Evolutionary conservation across 306 rosid genomes (phyloP), one percentile per base, ranked within the genome.

Genomic region (Crotalaria pallida): DNA sequence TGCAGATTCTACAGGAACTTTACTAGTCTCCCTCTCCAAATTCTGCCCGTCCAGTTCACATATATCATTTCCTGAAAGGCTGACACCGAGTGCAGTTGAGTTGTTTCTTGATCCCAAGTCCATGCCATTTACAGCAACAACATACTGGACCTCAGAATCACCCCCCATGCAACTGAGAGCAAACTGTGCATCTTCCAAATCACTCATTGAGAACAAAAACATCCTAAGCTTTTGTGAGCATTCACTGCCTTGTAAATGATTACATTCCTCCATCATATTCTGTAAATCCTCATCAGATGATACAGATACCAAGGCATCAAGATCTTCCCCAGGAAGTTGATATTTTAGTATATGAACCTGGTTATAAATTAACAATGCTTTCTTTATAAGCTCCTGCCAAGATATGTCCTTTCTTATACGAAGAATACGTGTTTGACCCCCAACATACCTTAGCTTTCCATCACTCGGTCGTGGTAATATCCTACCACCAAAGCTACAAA

Each of bases 241-340:
- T 18, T 68, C 79, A 67, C 84, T 82, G 41, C 77, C 74, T 73
- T 74, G 83, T 58, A 74, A 38, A 59, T 72, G 71, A 47, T 44
- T 70, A 55, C 81, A 90, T 74, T 90, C 96, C 50, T 90, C 96
- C 92, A 90, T 88, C 96, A 90, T 90, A 74, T 90, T 90, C 78
- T 79, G 89, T 60, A 90, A 65, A 77, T 90, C 96, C 80, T 90
- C 96, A 67, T 90, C 96, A 77, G 79, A 84, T 17, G 94, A 81
- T 60, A 90, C 92, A n/a, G 96, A 88, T 55, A 90, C 90, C 70
- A 90, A 83, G 34, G 96, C 95, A 88, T 90, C 96, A 49, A 90
- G 95, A 83, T 90, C 95, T 80, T 90, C 95, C 43, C 94, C 96
- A 0, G 95, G 96, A 68, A 88, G 92, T 85, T 90, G 96, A 84